Base-by-base conservation (phyloP, 352 stramenopile genomes). In the Elongisporangium senticosum region DNA sequence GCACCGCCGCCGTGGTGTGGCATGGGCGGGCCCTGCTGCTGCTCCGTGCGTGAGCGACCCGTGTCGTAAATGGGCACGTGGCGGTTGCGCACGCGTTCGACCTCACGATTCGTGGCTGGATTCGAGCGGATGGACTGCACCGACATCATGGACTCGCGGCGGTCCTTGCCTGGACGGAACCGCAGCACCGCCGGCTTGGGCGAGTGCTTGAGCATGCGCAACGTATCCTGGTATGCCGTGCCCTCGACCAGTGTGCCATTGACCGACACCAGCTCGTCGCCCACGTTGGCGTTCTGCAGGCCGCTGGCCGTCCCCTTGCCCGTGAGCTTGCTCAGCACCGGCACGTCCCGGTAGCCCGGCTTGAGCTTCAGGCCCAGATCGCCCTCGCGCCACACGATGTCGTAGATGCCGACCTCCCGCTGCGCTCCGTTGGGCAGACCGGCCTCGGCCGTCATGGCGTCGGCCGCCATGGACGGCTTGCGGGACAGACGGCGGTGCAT, bases 321-420 rank as follows among this genome's bases (percentile, higher is more conserved):
- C 24, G 83, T 95, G 28, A 93, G 71, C 48, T 90, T 90, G 58
- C 81, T 92, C 7, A 95, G 73, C 47, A 95, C 80, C 0, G 86
- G 86, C 14, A 93, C 70, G 58, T 95, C 84, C 11, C 75, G 69
- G 23, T 77, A 71, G 39, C 82, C 86, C 7, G 86, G 86, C 62
- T 95, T 95, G 17, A 95, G 75, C 64, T 93, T 95, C 22, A 95
- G 74, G 2, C 86, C 86, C 20, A 93, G 58, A 56, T 95, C 84
- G 17, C 86, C 86, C 65, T 95, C 86, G 19, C 86, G 77, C 86
- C 86, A 95, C 50, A 95, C 86, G 58, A 95, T 90, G 61, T 95
- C 82, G 69, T 95, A 95, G 24, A 83, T 77, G 49, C 75, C 79
- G 49, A 80, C 67, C 49, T 89, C 77, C n/a, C 70, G 77, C 19